A percentile compares a stretch with the other conserved stretches of the same genome.
These are phyloP conservation scores for Miscanthus sacchariflorus DNA, from an alignment of 202 grass and related monocot genomes.

Conservation along the genomic window DNA sequence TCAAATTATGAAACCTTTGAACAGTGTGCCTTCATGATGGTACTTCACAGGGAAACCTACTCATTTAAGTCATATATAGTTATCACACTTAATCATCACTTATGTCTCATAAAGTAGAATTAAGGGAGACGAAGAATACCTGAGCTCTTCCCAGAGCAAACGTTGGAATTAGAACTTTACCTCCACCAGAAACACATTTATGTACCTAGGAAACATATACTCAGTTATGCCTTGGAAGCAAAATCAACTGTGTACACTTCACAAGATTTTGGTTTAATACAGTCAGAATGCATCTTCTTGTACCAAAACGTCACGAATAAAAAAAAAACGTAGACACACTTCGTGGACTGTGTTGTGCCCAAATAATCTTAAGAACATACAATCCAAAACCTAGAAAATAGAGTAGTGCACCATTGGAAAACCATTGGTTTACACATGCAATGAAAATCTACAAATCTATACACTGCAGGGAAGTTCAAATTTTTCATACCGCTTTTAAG, in stretches of 20 bases:
- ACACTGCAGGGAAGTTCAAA: neutral
- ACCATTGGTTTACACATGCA: constrained; percentile 31
- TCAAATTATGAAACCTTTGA: constrained; percentile 12
- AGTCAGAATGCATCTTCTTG: neutral
- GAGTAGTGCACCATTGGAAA: neutral
- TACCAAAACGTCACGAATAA: neutral
- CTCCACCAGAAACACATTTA: constrained; percentile 89
- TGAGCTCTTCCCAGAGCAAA: constrained; percentile 99
- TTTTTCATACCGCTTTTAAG: constrained; percentile 77
- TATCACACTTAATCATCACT: neutral
- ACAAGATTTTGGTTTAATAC: constrained; percentile 20
- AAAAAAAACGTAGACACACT: neutral
- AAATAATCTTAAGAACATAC: constrained; percentile 22
- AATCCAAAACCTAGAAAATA: constrained; percentile 22
- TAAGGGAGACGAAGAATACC: constrained; percentile 45
- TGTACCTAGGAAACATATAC: constrained; percentile 66
- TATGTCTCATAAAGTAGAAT: constrained; percentile 1
- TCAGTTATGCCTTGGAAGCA: constrained; percentile 14
- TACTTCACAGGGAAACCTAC: neutral
- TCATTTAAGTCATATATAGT: neutral
- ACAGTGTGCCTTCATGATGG: neutral
- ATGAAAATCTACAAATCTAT: neutral
- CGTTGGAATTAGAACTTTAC: constrained; percentile 96
- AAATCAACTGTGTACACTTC: constrained; percentile 26
- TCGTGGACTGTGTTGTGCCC: constrained; percentile 6